Evolutionary conservation across 805 yeast genomes (phyloP).

Genomic region (Lachancea lanzarotensis): DNA sequence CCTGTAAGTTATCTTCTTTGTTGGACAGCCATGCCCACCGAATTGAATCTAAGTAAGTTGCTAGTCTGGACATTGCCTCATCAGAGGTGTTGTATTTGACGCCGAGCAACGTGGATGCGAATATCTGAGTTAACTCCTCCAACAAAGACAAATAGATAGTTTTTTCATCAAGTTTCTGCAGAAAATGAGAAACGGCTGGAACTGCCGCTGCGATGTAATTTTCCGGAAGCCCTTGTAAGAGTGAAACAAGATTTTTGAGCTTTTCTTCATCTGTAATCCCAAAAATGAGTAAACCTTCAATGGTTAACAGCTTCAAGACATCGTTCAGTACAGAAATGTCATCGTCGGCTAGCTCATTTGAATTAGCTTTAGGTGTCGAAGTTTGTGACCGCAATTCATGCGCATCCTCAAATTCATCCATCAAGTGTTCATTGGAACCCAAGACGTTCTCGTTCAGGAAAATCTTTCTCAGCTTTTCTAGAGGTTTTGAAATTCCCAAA

Average conservation of each 20-base stretch:
- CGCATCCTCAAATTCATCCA: constrained; percentile 4
- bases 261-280: neutral
- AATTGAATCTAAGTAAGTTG: constrained; percentile 14
- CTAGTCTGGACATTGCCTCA: constrained; percentile 13
- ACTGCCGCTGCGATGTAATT: neutral
- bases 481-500: constrained; percentile 3
- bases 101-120: constrained; percentile 21
- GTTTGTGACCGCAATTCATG: neutral
- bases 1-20: constrained; percentile 23
- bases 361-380: neutral
- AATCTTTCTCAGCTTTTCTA: neutral
- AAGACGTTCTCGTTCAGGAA: neutral
- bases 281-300: neutral
- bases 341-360: neutral
- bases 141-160: neutral
- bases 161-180: neutral
- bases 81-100: constrained; percentile 20
- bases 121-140: constrained; percentile 17
- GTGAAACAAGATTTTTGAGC: neutral
- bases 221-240: constrained; percentile 1
- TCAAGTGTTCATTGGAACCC: neutral
- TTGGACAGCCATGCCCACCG: constrained; percentile 25
- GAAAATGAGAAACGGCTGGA: neutral
- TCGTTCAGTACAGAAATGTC: neutral
- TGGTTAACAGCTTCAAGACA: neutral